A percentile compares a stretch with the other conserved stretches of the same genome.
Evolutionary conservation across 2,329 filamentous ascomycete genomes (phyloP).

Genomic region (Trichoderma harzianum): DNA sequence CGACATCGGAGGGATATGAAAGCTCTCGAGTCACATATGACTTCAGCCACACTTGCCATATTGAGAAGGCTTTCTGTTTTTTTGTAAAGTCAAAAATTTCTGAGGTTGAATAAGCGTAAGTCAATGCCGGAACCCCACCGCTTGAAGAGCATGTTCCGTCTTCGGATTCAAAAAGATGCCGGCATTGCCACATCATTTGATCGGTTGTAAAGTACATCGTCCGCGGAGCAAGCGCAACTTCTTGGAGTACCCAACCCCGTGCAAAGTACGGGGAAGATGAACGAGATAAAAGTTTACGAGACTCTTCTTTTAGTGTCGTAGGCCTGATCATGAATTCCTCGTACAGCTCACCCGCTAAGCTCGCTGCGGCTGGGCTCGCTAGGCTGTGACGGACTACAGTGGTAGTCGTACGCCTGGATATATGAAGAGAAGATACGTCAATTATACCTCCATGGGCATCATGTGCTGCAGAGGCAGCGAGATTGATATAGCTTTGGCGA

Average conservation of each 20-base stretch:
- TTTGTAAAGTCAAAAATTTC: not conserved
- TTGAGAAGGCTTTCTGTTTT: not conserved
- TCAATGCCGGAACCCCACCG: not conserved
- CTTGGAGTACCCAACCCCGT: not conserved
- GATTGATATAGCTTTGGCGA: not conserved
- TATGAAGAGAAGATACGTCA: not conserved
- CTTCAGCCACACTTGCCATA: not conserved
- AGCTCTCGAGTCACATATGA: not conserved
- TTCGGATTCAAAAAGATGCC: not conserved
- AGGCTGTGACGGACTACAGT: not conserved
- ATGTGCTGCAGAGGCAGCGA: not conserved
- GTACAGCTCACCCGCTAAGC: not conserved
- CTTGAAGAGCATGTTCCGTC: not conserved
- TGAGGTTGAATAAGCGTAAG: not conserved
- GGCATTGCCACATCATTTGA: not conserved
- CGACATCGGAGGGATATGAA: not conserved
- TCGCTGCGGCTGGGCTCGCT: not conserved
- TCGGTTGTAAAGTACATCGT: not conserved
- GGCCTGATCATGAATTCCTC: not conserved
- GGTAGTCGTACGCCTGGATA: not conserved
- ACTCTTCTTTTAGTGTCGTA: not conserved
- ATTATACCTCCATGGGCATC: not conserved
- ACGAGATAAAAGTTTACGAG: not conserved
- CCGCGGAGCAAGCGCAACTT: not conserved
- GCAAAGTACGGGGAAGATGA: not conserved